phyloP scores from a whole-genome alignment of 257 asterid genomes.

The Capsicum baccatum region DNA sequence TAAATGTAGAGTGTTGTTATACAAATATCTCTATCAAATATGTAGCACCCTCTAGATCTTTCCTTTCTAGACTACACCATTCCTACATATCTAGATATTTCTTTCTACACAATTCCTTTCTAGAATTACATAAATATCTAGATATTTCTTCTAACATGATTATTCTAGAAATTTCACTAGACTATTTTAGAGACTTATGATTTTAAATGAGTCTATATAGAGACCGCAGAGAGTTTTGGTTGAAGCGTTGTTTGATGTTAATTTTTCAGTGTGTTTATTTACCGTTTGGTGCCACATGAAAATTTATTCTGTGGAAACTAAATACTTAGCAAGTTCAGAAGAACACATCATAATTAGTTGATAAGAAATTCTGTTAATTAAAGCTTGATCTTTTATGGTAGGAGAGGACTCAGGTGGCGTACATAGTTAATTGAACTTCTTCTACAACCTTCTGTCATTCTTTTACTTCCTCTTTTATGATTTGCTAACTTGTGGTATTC shows the following conservation, averaged over 20 bases:
- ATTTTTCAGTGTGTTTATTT: background rate
- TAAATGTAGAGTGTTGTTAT: too few species aligned
- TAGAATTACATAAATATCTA: too few species aligned
- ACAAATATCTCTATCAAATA: too few species aligned
- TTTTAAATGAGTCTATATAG: too few species aligned
- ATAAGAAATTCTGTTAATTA: background rate
- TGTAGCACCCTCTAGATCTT: too few species aligned
- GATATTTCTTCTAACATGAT: too few species aligned
- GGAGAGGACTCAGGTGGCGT: background rate
- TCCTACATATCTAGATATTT: too few species aligned
- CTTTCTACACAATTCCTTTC: too few species aligned
- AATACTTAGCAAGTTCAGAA: background rate
- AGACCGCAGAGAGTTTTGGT: background rate
- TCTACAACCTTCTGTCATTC: background rate
- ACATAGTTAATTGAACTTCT: background rate
- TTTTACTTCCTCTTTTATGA: background rate
- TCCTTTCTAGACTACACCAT: too few species aligned
- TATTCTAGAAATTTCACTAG: too few species aligned
- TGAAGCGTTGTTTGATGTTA: background rate
- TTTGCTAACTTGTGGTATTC: background rate
- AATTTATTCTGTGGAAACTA: background rate
- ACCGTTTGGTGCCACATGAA: background rate
- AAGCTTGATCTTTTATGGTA: slow-evolving; percentile 2
- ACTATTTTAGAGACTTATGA: too few species aligned
- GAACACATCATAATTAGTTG: slow-evolving; percentile 4